Evolutionary conservation across 2,329 filamentous ascomycete genomes (phyloP), one percentile per base, ranked within the genome.

Genomic region (Phoma sp.): DNA sequence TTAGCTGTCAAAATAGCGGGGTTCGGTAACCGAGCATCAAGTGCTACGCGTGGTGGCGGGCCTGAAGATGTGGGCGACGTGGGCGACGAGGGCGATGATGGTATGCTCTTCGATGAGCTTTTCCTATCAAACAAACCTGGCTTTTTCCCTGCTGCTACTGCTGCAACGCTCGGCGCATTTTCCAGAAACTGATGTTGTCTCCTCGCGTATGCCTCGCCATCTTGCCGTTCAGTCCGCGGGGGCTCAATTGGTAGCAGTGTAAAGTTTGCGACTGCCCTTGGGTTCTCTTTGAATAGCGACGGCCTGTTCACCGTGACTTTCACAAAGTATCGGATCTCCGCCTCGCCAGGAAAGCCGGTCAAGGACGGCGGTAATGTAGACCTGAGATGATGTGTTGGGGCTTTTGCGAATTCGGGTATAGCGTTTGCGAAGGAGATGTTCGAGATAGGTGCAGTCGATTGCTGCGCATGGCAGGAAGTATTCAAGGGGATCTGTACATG

Each of bases 261-360:
- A 77, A 97, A 89, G 59, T 72, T 70, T 23, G 67, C 66, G 67
- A 78, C 65, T 12, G 77, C 74, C 47, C 93, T 83, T 74, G 92
- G 90, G 67, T 97, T 97, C 76, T 96, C 92, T 71, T 93, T 93
- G 76, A 96, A 91, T 54, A 97, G 83, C 12, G 90, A 88, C 0
- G 92, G 92, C n/a, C 92, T 83, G 67, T 92, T 91, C 5, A 98
- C 87, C 0, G 95, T 98, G n/a, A 90, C 92, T 74, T 99, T 99
- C 71, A 98, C 83, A 72, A 91, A 99, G 76, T 99, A 99, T 63
- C 88, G 85, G 56, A 98, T 93, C 75, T 96, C 92, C 18, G 93
- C 93, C 74, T 93, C 87, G 26, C 88, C 89, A 0, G 91, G 91
- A 62, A 95, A 93, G 3, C 91, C 92, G n/a, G 84, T 90, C 47